A percentile compares a stretch with the other conserved stretches of the same genome.
These are phyloP conservation scores for Dissoconium aciculare DNA, from an alignment of 2,329 filamentous ascomycete genomes.

Conservation along the genomic window DNA sequence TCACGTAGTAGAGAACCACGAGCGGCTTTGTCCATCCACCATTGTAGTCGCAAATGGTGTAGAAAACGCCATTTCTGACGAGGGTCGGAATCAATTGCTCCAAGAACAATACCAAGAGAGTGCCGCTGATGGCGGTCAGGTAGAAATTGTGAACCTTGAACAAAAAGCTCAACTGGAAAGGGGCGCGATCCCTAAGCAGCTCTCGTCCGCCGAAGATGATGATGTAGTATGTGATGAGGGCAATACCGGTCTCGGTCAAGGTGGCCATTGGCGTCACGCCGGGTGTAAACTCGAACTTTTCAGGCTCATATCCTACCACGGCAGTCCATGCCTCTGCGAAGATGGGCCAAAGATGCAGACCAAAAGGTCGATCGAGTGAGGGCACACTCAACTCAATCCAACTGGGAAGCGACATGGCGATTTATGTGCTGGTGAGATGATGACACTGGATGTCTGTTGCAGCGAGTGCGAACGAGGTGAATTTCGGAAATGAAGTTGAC, in stretches of 20 bases:
- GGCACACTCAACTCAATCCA: conserved; percentile 46
- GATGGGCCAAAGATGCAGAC: conserved; percentile 80
- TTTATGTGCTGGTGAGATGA: too few species aligned
- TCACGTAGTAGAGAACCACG: conserved; percentile 90
- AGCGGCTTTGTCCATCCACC: conserved; percentile 91
- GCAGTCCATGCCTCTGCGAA: conserved; percentile 75
- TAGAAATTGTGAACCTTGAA: conserved; percentile 97
- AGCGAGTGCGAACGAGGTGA: background rate
- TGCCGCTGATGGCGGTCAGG: conserved; percentile 70
- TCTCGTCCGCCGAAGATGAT: conserved; percentile 88
- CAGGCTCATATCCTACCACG: conserved; percentile 64
- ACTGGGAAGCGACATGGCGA: conserved; percentile 36
- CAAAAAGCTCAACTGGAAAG: conserved; percentile 72
- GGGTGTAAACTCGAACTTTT: conserved; percentile 70
- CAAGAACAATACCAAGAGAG: conserved; percentile 68
- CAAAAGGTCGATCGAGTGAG: conserved; percentile 82
- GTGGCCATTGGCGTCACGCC: conserved; percentile 84
- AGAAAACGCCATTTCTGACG: conserved; percentile 68
- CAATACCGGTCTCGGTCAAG: conserved; percentile 62
- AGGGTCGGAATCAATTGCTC: conserved; percentile 83
- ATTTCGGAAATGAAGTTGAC: background rate
- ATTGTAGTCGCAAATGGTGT: conserved; percentile 63
- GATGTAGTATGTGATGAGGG: conserved; percentile 78
- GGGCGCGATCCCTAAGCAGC: conserved; percentile 72
- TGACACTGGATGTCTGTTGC: background rate